Evolutionary conservation across 1,284 basidiomycete species (phyloP).

Genomic region (Ustilago bromivora): DNA sequence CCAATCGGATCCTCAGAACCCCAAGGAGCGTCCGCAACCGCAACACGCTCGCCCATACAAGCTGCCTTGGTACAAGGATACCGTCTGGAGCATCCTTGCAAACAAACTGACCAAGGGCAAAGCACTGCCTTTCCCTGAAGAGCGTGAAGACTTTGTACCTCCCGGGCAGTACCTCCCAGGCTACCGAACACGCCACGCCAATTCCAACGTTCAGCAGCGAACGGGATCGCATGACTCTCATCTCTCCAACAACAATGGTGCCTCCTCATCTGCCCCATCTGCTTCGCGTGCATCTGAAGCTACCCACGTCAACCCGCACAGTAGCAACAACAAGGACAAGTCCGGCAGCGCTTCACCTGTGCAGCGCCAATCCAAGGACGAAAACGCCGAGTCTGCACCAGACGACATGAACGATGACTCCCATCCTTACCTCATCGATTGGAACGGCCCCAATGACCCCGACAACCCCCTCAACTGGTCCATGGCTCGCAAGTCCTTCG

Average conservation of each 20-base stretch:
- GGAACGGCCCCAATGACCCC: slow-evolving; percentile 67
- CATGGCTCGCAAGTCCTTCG: slow-evolving; percentile 57
- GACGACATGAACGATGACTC: slow-evolving; percentile 22
- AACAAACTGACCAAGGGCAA: slow-evolving; percentile 44
- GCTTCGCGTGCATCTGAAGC: slow-evolving; percentile 12
- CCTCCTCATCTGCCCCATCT: neutral
- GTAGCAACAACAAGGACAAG: slow-evolving; percentile 68
- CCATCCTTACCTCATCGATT: slow-evolving; percentile 71
- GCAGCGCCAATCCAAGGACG: neutral
- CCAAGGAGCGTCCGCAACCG: slow-evolving; percentile 17
- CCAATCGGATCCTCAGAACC: slow-evolving; percentile 17
- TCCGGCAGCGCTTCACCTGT: slow-evolving; percentile 28
- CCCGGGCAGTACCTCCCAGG: slow-evolving; percentile 45
- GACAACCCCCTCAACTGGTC: slow-evolving; percentile 69
- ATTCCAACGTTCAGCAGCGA: neutral
- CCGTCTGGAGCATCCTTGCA: slow-evolving; percentile 30
- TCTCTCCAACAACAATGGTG: neutral
- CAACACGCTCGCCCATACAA: slow-evolving; percentile 24
- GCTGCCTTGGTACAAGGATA: slow-evolving; percentile 48
- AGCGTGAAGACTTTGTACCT: slow-evolving; percentile 32
- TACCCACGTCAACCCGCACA: slow-evolving; percentile 8
- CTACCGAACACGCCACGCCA: slow-evolving; percentile 19
- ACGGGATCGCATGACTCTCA: neutral
- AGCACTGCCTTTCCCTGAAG: slow-evolving; percentile 31
- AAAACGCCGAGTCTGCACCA: slow-evolving; percentile 17